Evolutionary conservation across 768 basidiomycete species (phyloP).

Genomic region (Lentinula raphanica): DNA sequence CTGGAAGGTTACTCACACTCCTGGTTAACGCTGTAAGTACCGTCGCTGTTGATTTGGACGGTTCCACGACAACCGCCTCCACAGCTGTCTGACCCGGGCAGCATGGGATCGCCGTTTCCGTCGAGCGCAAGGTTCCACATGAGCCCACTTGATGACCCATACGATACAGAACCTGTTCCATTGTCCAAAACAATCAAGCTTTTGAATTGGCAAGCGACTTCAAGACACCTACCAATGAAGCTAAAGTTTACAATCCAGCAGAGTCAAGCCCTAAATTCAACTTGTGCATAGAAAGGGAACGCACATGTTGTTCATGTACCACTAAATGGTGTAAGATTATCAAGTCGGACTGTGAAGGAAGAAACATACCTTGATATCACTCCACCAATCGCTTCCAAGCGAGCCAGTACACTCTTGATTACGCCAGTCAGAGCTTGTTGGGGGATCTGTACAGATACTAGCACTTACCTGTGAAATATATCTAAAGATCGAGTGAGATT

Average conservation of each 20-base stretch:
- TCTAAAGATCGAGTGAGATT: constrained; percentile 13
- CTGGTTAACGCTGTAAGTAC: constrained; percentile 62
- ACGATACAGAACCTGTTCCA: constrained; percentile 18
- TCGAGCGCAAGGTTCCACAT: constrained; percentile 79
- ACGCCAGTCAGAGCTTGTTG: background rate
- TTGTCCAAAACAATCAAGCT: background rate
- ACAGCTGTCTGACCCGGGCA: constrained; percentile 49
- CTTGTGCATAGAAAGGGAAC: constrained; percentile 11
- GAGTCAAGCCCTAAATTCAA: background rate
- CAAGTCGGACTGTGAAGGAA: background rate
- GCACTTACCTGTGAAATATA: constrained; percentile 42
- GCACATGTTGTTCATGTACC: constrained; percentile 67
- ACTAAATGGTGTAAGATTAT: constrained; percentile 28
- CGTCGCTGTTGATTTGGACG: constrained; percentile 60
- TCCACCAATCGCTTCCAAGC: constrained; percentile 72
- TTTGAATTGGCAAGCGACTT: no score
- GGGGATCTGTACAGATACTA: background rate
- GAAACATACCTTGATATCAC: constrained; percentile 59
- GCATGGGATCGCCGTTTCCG: constrained; percentile 50
- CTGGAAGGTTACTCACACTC: constrained; percentile 47
- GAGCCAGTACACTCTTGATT: constrained; percentile 60
- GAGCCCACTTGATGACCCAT: constrained; percentile 38
- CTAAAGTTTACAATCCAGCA: constrained; percentile 2
- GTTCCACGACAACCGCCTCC: constrained; percentile 62
- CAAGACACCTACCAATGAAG: constrained; percentile 17